Base-by-base conservation (phyloP, 345 rosid genomes). In the Moricandia moricandioides region DNA sequence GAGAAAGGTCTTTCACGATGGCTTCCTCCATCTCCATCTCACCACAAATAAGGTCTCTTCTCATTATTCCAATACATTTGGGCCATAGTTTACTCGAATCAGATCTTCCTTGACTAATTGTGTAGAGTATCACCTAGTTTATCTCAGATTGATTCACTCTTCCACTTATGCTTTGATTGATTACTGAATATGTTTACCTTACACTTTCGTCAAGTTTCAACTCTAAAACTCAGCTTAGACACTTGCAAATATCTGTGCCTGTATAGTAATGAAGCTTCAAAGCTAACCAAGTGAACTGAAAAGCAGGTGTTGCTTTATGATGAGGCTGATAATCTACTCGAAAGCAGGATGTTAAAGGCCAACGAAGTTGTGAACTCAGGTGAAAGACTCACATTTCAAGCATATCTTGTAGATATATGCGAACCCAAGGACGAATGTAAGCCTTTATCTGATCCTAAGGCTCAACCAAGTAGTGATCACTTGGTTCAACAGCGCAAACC, bases 1-100 rank as follows among this genome's bases (percentile, higher is more conserved):
- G 86, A 78, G 96, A 57, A 91, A 94, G 77, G 84, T 86, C 63
- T 94, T 85, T 54, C 89, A 88, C 70, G 96, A 91, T 75, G 98
- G 97, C 56, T 85, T 85, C 85, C 63, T 94, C 21, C 86, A 84
- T 59, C 81, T 86, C 45, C 82, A 83, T 37, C 18, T 79, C 81
- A 33, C 86, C 65, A 64, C 82, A 60, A 79, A 70, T 82, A 90
- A 91, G 91, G 98, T 88, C 34, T 27, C 59, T 70, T 54, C 64
- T 6, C 3, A 49, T 3, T 33, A 29, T 29, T 29, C 31, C 31
- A 29, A 21, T 21, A 29, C 4, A 29, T 29, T 29, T 2, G 31
- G 31, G 31, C 24, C 24, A 29, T 29, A 29, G 31, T 29, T 29
- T 29, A 29, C 31, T 29, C 31, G 31, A 29, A 29, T 2, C 24